Conservation (phyloP, 1,139 yeast genomes). For the Diutina catenulata region DNA sequence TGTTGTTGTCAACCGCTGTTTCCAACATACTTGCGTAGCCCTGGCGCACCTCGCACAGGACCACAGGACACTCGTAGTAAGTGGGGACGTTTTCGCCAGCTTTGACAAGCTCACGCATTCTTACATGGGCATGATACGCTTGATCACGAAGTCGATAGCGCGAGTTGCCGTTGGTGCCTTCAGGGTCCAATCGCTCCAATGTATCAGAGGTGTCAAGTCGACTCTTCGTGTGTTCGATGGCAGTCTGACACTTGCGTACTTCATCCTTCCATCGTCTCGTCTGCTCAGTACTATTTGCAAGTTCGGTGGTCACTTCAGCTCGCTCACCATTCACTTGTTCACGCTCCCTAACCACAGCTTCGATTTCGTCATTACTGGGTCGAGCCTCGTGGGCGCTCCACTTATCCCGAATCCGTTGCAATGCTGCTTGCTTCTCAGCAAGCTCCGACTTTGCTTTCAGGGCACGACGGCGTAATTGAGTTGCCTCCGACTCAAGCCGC, state of each 20-base stretch:
- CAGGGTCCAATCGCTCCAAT: neutral
- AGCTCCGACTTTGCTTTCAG: too few species aligned
- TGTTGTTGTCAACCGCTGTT: conserved; percentile 40
- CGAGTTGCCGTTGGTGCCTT: neutral
- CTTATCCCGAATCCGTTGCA: conserved; percentile 13
- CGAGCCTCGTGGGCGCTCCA: too few species aligned
- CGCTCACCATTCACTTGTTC: conserved; percentile 10
- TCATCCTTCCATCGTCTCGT: conserved; percentile 10
- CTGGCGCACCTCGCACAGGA: conserved; percentile 47
- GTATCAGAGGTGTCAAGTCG: neutral
- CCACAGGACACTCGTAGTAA: conserved; percentile 69
- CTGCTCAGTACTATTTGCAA: neutral
- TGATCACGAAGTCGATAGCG: neutral
- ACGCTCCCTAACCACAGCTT: conserved; percentile 9
- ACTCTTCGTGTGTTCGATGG: neutral
- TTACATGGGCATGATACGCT: neutral
- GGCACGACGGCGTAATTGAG: too few species aligned
- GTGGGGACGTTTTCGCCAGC: neutral
- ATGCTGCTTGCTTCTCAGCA: conserved; percentile 15
- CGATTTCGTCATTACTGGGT: too few species aligned
- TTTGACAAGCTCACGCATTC: neutral
- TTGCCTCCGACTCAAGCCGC: too few species aligned
- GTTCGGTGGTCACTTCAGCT: conserved; percentile 8
- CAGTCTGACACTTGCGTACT: conserved; percentile 5
- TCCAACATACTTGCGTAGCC: conserved; percentile 46